Base-by-base conservation (phyloP, 257 asterid genomes). In the Anisodus tanguticus region DNA sequence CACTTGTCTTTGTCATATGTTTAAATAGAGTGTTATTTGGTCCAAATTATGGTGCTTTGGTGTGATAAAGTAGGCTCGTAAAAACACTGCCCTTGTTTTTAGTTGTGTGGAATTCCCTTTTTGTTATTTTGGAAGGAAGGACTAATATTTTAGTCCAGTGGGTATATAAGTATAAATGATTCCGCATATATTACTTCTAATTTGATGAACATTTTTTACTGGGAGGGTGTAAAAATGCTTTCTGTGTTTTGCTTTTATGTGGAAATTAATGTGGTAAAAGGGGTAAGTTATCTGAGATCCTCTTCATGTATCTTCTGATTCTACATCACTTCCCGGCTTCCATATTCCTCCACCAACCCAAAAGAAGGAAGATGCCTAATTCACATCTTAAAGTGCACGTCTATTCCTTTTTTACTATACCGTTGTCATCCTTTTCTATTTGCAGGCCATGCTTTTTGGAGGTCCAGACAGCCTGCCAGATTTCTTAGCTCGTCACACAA, bases 391-490 rank as follows among this genome's bases (percentile, higher is more conserved):
- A 58, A 54, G 37, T 62, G 63, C 41, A 76, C 74, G 19, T 49
- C 49, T 57, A 16, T 43, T 26, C 35, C 35, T 69, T 60, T 31
- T 3, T 26, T 43, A 49, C 62, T 74, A n/a, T 63, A 13, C 17
- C 13, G 16, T 16, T 63, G 9, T 67, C 31, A 49, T 49, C 19
- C 11, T 22, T 41, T n/a, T 82, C 64, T 26, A 1, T 82, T 68
- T 71, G 80, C 83, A 96, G 99, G 98, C 98, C 62, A 72, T 94
- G 91, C 98, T 96, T 72, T 94, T 92, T 87, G 99, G 99, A 86
- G 97, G 98, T 79, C 81, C 94, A 79, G 89, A 86, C 89, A 94
- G 93, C 89, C 95, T 96, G 79, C 98, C 99, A 59, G 83, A 63
- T 81, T 88, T 92, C 87, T 88, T 96, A 80, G 92, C 98, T 83